Base-by-base conservation (phyloP, 176 grass and related monocot genomes). In the Lolium perenne region DNA sequence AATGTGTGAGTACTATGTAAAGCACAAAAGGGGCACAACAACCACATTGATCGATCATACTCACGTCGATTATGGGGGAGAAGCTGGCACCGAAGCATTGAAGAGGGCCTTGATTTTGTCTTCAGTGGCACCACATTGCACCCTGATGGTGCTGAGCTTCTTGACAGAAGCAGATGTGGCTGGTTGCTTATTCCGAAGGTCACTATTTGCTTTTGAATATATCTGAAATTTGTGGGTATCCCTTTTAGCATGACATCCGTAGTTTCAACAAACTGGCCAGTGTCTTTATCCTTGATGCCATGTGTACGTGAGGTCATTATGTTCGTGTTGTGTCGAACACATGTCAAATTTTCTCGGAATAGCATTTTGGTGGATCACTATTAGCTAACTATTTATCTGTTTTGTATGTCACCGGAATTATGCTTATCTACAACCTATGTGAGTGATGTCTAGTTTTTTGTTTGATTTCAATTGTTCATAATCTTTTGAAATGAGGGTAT, bases 261-360 rank as follows among this genome's bases (percentile, higher is more conserved):
- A 64, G 32, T 80, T 23, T 10, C 20, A 38, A 61, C 12, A 41
- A 74, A 22, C 29, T 80, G 26, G 21, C 20, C 23, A 8, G 74
- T 80, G 71, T 60, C 4, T 74, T 47, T 64, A n/a, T 63, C 41
- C 66, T 63, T 51, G 56, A 55, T 59, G 58, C n/a, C 46, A 9
- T 87, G 20, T 53, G 5, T 50, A 11, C 0, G 15, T 48, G 54
- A 45, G 8, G 1, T 26, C 5, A 66, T 66, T 66, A 66, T 66
- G 63, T 66, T 81, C 74, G 11, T 20, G 61, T 64, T 87, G 13
- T 16, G 62, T 73, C 13, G 14, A 35, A 81, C 23, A 25, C 38
- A 70, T 59, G 10, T 41, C 7, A 65, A 22, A 14, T 18, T 80
- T 50, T 64, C 10, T 85, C 38, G 1, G 61, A 9, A 14, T 38